These are phyloP conservation scores for Rhizoctonia solani DNA, from an alignment of 1,284 basidiomycete genomes.

Conservation along the genomic window DNA sequence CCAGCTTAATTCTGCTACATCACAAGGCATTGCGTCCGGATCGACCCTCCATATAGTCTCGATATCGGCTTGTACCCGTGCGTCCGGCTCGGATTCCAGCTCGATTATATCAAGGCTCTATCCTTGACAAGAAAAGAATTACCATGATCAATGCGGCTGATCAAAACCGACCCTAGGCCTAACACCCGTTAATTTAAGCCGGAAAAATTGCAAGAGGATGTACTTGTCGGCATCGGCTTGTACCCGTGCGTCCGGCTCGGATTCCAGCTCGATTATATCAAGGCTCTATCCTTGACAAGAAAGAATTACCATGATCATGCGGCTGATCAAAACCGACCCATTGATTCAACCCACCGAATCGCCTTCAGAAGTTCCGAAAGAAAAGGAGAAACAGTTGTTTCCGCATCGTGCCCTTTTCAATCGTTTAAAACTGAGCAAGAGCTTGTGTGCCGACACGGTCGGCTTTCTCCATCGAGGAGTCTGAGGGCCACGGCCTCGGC, in stretches of 20 bases:
- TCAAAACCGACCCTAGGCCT: neutral
- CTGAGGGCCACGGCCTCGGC: neutral
- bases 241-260: neutral
- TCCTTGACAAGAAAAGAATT: neutral
- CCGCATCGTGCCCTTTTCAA: neutral
- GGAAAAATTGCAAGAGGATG: neutral
- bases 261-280: constrained; percentile 1
- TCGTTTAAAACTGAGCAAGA: neutral
- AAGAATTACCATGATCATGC: neutral
- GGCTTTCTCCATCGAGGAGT: neutral
- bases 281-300: neutral
- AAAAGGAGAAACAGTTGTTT: neutral
- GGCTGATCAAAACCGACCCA: neutral
- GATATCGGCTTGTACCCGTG: neutral
- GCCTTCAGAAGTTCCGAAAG: neutral
- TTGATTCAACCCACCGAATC: neutral
- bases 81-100: neutral
- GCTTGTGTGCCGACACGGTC: neutral
- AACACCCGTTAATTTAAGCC: neutral
- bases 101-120: constrained; percentile 13
- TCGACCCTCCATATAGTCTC: neutral
- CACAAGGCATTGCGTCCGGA: constrained; percentile 14
- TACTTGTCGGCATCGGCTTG: constrained; percentile 13
- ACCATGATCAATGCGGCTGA: neutral
- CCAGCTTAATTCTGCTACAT: neutral